These are phyloP conservation scores for Globisporangium radiosum DNA, from an alignment of 352 stramenopile genomes.

Conservation along the genomic window DNA sequence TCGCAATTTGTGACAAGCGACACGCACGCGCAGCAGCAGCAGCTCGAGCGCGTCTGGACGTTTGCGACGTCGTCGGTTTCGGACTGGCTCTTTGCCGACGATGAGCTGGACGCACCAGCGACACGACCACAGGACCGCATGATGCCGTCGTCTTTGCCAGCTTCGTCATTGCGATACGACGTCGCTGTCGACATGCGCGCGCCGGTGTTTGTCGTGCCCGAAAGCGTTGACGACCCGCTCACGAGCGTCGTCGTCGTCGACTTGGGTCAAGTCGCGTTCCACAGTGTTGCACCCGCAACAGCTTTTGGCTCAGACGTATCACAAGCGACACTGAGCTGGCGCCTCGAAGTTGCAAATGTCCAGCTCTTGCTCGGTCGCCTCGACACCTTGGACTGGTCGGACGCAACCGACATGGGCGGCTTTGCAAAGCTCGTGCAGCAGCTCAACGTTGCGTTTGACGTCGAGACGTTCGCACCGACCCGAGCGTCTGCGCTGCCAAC, in stretches of 20 bases:
- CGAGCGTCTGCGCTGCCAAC: background rate
- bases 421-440: slow-evolving; percentile 54
- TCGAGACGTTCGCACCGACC: slow-evolving; percentile 32
- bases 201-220: slow-evolving; percentile 61
- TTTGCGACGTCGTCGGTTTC: slow-evolving; percentile 78
- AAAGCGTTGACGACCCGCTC: slow-evolving; percentile 29
- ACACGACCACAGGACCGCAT: slow-evolving; percentile 5
- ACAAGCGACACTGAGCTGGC: slow-evolving; percentile 39
- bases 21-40: slow-evolving; percentile 53
- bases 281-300: slow-evolving; percentile 23
- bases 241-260: slow-evolving; percentile 58
- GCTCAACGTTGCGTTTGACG: slow-evolving; percentile 46
- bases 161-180: slow-evolving; percentile 35
- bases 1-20: slow-evolving; percentile 69
- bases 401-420: slow-evolving; percentile 22
- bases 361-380: slow-evolving; percentile 48
- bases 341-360: slow-evolving; percentile 50
- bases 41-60: slow-evolving; percentile 72
- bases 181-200: slow-evolving; percentile 69
- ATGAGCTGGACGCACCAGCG: slow-evolving; percentile 24
- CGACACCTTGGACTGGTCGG: slow-evolving; percentile 28
- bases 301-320: too few species aligned
- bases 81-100: slow-evolving; percentile 72
- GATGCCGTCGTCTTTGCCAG: slow-evolving; percentile 19
- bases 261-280: slow-evolving; percentile 60